phyloP scores from a whole-genome alignment of 2,329 filamentous ascomycete genomes.

The Rhinocladiella similis region DNA sequence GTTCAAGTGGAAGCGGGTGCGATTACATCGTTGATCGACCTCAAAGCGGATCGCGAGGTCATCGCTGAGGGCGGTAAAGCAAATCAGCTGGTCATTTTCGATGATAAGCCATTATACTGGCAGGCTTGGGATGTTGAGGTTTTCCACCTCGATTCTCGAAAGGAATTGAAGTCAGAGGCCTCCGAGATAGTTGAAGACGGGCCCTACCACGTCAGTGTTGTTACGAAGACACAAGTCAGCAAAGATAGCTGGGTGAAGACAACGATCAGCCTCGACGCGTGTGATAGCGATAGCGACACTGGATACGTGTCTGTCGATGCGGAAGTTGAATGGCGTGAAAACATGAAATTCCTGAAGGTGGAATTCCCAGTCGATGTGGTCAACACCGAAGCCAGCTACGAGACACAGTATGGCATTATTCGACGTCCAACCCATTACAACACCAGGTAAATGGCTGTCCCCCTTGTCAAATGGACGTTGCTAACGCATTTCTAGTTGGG shows the following conservation, averaged over 20 bases:
- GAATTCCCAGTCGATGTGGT: constrained; percentile 92
- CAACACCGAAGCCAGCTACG: constrained; percentile 91
- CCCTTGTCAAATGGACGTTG: not conserved
- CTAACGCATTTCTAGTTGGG: constrained; percentile 59
- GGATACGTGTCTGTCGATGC: constrained; percentile 75
- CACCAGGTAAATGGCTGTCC: constrained; percentile 62
- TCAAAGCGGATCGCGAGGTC: constrained; percentile 70
- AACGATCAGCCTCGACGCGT: constrained; percentile 75
- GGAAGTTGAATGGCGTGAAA: constrained; percentile 96
- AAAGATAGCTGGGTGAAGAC: constrained; percentile 83
- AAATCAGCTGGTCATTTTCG: constrained; percentile 91
- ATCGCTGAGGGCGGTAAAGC: constrained; percentile 72
- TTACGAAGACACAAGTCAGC: constrained; percentile 84
- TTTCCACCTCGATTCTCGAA: constrained; percentile 84
- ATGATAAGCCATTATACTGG: constrained; percentile 97
- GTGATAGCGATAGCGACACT: constrained; percentile 59
- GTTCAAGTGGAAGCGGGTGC: constrained; percentile 72
- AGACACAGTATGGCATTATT: constrained; percentile 90
- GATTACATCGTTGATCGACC: constrained; percentile 83
- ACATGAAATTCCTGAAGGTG: constrained; percentile 97
- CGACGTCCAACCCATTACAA: constrained; percentile 95
- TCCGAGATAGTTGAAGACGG: constrained; percentile 72
- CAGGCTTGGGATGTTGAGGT: constrained; percentile 98
- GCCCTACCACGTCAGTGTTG: constrained; percentile 74
- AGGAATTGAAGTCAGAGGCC: constrained; percentile 68